These are phyloP conservation scores for Flaveria robusta DNA, from an alignment of 129 eudicot species.

Conservation along the genomic window DNA sequence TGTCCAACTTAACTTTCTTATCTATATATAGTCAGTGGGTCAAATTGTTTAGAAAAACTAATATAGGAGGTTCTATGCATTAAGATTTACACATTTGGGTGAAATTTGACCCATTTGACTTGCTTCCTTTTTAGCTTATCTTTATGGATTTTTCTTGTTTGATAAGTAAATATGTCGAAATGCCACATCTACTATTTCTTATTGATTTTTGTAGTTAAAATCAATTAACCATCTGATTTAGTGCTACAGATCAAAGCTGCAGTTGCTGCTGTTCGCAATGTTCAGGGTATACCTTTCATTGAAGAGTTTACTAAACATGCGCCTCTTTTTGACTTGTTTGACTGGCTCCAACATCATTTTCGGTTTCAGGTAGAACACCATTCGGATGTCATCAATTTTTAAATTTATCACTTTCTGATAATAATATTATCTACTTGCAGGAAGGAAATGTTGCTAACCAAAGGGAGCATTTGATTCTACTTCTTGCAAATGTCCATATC, in stretches of 20 bases:
- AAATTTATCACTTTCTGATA: slow-evolving; percentile 5
- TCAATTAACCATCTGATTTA: slow-evolving; percentile 8
- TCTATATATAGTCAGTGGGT: neutral
- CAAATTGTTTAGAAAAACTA: neutral
- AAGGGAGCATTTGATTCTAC: slow-evolving; percentile 92
- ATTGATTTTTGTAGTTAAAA: neutral
- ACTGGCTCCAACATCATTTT: slow-evolving; percentile 84
- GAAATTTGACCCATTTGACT: neutral
- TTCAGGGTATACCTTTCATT: slow-evolving; percentile 75
- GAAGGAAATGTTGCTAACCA: slow-evolving; percentile 92
- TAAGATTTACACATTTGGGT: neutral
- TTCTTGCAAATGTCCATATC: slow-evolving; percentile 78
- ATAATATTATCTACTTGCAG: slow-evolving; percentile 35
- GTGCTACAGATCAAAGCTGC: slow-evolving; percentile 78
- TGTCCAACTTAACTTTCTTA: neutral
- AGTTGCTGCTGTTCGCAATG: slow-evolving; percentile 64
- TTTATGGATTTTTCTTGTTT: neutral
- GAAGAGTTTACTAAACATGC: slow-evolving; percentile 53
- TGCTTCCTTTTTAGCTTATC: neutral
- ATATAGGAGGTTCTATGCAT: neutral
- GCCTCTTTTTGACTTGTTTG: slow-evolving; percentile 62
- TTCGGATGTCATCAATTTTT: neutral
- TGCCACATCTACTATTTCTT: neutral
- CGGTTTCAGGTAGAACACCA: slow-evolving; percentile 74
- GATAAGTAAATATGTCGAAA: neutral